Evolutionary conservation across 2,329 filamentous ascomycete genomes (phyloP).

Genomic region (Aspergillus tamarii): DNA sequence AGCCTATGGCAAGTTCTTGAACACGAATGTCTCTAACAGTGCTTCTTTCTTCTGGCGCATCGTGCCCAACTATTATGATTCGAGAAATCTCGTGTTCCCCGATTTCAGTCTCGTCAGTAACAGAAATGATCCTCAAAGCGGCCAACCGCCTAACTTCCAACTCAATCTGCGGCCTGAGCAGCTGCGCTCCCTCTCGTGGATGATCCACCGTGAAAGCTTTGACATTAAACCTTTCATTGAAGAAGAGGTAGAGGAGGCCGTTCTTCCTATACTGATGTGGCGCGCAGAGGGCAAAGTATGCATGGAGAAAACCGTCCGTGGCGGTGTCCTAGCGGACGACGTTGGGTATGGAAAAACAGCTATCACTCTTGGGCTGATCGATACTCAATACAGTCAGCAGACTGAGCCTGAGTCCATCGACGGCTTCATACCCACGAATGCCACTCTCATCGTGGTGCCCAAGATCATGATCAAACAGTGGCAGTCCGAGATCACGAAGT

Average conservation of each 20-base stretch:
- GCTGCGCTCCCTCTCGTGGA: constrained; percentile 61
- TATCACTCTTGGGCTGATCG: constrained; percentile 60
- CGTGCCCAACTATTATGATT: constrained; percentile 47
- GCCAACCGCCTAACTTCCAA: constrained; percentile 42
- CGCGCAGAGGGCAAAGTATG: constrained; percentile 56
- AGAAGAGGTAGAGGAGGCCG: constrained; percentile 61
- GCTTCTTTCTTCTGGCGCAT: constrained; percentile 50
- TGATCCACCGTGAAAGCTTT: constrained; percentile 57
- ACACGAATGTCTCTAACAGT: constrained; percentile 11
- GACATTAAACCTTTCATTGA: constrained; percentile 49
- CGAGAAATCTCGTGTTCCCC: constrained; percentile 36
- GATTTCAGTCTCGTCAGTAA: constrained; percentile 51
- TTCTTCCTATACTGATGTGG: constrained; percentile 57
- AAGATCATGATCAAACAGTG: constrained; percentile 61
- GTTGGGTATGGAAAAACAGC: constrained; percentile 71
- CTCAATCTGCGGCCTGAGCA: constrained; percentile 56
- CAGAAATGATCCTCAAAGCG: constrained; percentile 32
- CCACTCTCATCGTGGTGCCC: constrained; percentile 65
- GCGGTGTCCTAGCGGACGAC: constrained; percentile 66
- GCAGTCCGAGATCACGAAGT: constrained; percentile 58
- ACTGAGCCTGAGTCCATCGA: constrained; percentile 9
- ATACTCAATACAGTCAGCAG: constrained; percentile 43
- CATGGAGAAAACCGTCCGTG: constrained; percentile 47
- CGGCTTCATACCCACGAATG: constrained; percentile 51
- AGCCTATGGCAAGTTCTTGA: constrained; percentile 34